Base-by-base conservation (phyloP, 305 asterid genomes). In the Nicotiana rustica region DNA sequence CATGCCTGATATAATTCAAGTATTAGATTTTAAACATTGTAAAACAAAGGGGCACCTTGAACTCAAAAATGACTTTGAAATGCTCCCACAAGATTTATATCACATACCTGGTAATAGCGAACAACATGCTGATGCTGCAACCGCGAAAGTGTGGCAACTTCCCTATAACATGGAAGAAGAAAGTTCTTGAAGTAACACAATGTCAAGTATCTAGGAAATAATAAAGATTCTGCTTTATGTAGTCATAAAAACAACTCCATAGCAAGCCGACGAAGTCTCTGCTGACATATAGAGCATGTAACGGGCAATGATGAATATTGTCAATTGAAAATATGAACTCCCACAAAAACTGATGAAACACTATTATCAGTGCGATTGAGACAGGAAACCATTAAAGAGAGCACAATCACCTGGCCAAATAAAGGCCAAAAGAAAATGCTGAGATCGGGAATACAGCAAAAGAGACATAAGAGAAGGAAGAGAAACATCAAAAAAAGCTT, bases 91-190 rank as follows among this genome's bases (percentile, higher is more conserved):
- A 21, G 44, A 75, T 52, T 62, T 41, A 67, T 75, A 56, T 73
- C 68, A 80, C 68, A 78, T 84, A 96, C 98, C 97, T 96, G 99
- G 90, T 95, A 96, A 86, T 96, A 96, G 70, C 98, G 96, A 31
- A 96, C 99, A 76, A 96, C 98, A 83, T 96, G 99, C 59, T 92
- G 98, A 88, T 96, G 99, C 90, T 96, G 99, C 92, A 96, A 88
- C 81, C 98, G 92, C 65, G 99, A 89, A 86, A 96, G 97, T 19
- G 99, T 96, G 60, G 97, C 97, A 78, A 96, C 99, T 92, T 96
- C 99, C 92, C 98, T 96, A 35, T 71, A 67, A 38, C 19, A 52
- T 69, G 82, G 29, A 83, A 64, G 35, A 9, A 61, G 60, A 79
- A 78, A 62, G 17, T 75, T 75, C 80, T 25, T 75, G 47, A 52